Base-by-base conservation (phyloP, 371 early-diverging fungal species). In the Mucor mucedo region DNA sequence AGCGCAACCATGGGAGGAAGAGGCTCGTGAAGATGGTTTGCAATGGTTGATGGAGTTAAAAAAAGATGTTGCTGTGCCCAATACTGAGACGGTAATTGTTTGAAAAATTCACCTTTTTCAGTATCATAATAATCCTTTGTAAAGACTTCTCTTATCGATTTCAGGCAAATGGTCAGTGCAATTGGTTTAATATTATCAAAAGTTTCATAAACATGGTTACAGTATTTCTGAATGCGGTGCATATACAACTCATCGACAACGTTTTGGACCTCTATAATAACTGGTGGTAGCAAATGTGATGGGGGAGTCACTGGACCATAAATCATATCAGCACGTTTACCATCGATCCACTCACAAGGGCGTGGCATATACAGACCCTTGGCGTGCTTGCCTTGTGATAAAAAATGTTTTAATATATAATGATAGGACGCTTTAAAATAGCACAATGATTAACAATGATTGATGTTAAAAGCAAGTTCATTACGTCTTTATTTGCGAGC, bases 221-320 rank as follows among this genome's bases (percentile, higher is more conserved):
- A 63, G 14, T 63, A 57, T 63, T 63, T 63, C 10, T 41, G 47
- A 76, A 84, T 8, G 75, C 78, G 32, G 70, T 61, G 71, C 59
- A 83, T 14, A 76, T 9, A 60, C 21, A 50, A 2, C 49, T 61
- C 44, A 16, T 66, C 63, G 1, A 52, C 40, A 5, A 28, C 33
- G 28, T 68, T 52, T 33, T 58, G 57, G 28, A 60, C 50, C 30
- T 64, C 54, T n/a, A 63, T 55, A 11, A 64, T 52, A 32, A 60
- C 62, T 40, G 61, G 58, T 6, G 61, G 59, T 10, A 56, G 58
- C 27, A 44, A 41, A 33, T 54, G 1, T 54, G 54, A 28, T 54
- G 52, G 32, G 29, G 33, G 5, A 7, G 53, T 54, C 6, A 61
- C 65, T 40, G 73, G 70, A 16, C n/a, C 30, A 14, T 66, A 56